Base-by-base conservation (phyloP, 2,329 filamentous ascomycete genomes). In the Cercospora berteroae region DNA sequence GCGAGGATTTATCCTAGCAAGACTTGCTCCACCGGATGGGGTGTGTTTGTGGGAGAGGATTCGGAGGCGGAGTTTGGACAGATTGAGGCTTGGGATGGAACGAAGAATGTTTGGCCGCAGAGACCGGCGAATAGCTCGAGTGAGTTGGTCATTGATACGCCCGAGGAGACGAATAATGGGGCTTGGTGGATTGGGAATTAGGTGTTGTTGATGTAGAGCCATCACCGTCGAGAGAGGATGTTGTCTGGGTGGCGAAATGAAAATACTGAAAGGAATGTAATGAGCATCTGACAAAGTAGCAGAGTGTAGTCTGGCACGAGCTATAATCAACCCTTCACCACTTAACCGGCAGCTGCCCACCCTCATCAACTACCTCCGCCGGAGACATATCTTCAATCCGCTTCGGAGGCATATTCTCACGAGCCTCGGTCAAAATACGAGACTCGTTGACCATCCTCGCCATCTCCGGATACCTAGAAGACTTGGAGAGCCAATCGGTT, bases 1-100 rank as follows among this genome's bases (percentile, higher is more conserved):
- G 82, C 82, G 4, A 77, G 82, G 42, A 81, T 84, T 55, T 84
- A 84, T 68, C 82, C 82, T 10, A 75, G 74, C 33, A 79, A 79
- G 66, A 75, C 73, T 23, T 82, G 82, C 70, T 81, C 80, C 64
- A 80, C 78, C 1, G 80, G 79, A 6, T 79, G 80, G 44, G 80
- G 81, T 50, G 73, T 83, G 44, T 83, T 79, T 69, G 77, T 81
- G 25, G 78, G 69, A 5, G 73, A 76, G 7, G 79, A 77, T n/a
- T 63, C 77, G 1, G 76, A 71, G 23, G 80, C 79, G 18, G 72
- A 74, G 36, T 76, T 81, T 6, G 74, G 77, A 13, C 73, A 75
- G 50, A 69, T 82, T 29, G 72, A 76, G 57, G 75, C 79, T n/a
- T 83, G 81, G 80, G 70, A 78, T 29, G 78, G 79, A 1, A 69